phyloP scores from a whole-genome alignment of 2,329 filamentous ascomycete species.

The Verticillium nubilum region DNA sequence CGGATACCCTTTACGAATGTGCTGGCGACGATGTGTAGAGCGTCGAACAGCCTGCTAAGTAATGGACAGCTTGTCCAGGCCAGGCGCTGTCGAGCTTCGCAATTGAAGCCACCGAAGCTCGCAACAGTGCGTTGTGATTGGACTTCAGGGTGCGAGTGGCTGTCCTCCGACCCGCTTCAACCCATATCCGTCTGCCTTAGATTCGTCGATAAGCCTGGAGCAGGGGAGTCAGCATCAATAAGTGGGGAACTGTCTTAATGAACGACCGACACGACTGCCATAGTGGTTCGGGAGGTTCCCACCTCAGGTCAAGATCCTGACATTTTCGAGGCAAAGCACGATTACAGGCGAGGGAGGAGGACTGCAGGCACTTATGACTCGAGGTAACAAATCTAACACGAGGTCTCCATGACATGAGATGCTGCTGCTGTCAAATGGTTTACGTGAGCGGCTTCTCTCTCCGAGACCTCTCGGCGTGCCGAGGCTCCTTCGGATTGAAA shows the following conservation, averaged over 20 bases:
- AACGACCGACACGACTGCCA: no score
- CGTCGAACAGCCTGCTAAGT: not conserved
- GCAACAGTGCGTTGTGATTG: not conserved
- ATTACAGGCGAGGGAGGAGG: no score
- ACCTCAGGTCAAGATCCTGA: no score
- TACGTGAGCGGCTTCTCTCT: no score
- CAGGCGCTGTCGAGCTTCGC: not conserved
- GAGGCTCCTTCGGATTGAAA: no score
- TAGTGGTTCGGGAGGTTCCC: no score
- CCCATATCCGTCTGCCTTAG: not conserved
- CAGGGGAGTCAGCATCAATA: not conserved
- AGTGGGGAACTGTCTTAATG: not conserved
- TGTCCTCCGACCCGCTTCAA: not conserved
- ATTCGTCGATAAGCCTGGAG: not conserved
- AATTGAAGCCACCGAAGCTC: conserved; percentile 2
- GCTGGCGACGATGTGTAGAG: not conserved
- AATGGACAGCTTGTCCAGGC: conserved; percentile 1
- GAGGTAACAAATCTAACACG: no score
- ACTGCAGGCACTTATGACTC: no score
- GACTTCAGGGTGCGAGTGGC: not conserved
- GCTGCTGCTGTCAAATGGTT: no score
- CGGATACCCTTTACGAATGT: not conserved
- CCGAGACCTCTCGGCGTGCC: no score
- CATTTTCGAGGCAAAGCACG: no score
- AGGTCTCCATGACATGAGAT: no score